Conservation (phyloP, 2,329 filamentous ascomycete genomes). For the Orbilia oligospora region DNA sequence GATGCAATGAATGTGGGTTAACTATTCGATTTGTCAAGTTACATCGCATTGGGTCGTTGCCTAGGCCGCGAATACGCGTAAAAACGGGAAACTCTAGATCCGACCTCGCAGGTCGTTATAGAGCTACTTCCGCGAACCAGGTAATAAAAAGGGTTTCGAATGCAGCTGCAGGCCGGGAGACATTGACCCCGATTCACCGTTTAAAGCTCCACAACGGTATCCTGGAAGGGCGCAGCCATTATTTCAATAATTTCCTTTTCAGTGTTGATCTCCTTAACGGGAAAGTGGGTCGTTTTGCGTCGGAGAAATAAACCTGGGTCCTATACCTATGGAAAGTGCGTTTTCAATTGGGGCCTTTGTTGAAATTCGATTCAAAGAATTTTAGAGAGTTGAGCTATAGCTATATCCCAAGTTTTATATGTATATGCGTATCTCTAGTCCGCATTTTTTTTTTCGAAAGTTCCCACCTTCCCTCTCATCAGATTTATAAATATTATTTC, state of each 20-base stretch:
- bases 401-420: no score
- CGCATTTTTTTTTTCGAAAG: no score
- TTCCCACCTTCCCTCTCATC: no score
- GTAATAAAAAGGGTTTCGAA: neutral
- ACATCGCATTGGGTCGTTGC: slow-evolving; percentile 2
- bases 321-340: neutral
- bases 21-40: neutral
- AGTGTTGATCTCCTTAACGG: neutral
- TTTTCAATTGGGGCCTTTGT: neutral
- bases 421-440: no score
- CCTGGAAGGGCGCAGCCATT: no score
- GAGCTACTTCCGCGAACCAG: neutral
- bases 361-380: no score
- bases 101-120: neutral
- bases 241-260: neutral
- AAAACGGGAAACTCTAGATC: neutral
- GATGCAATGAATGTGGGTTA: neutral
- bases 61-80: neutral
- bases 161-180: neutral
- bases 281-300: slow-evolving; percentile 10
- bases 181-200: neutral
- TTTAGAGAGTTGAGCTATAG: no score
- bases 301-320: neutral
- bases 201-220: neutral
- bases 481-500: no score